Conservation (phyloP, 257 asterid genomes). For the Apocynum venetum region DNA sequence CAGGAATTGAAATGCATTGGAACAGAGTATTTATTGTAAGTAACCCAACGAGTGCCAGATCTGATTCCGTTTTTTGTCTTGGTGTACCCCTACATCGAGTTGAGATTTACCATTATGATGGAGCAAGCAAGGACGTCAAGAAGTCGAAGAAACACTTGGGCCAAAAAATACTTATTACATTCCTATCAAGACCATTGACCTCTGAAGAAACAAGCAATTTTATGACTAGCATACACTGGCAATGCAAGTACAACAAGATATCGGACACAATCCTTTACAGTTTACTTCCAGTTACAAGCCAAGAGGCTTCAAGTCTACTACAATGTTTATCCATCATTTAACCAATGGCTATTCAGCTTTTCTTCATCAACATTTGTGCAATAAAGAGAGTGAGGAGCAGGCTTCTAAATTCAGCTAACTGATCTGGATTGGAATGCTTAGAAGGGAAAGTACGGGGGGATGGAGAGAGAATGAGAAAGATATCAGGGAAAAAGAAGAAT, state of each 20-base stretch:
- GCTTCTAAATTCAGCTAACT: neutral
- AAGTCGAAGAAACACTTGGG: neutral
- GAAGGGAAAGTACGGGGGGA: neutral
- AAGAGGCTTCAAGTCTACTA: conserved; percentile 3
- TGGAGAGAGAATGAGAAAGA: neutral
- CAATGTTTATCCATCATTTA: conserved; percentile 5
- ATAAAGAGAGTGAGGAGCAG: neutral
- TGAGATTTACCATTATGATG: too few species aligned
- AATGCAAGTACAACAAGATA: conserved; percentile 12
- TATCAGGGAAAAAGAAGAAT: neutral
- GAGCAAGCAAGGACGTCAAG: neutral
- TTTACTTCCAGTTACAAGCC: conserved; percentile 9
- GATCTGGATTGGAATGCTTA: conserved; percentile 6
- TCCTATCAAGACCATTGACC: neutral
- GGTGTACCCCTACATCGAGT: too few species aligned
- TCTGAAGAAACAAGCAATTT: neutral
- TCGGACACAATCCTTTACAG: conserved; percentile 27
- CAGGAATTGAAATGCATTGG: too few species aligned
- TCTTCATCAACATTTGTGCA: conserved; percentile 8
- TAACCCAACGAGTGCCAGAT: too few species aligned
- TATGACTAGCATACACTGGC: conserved; percentile 11
- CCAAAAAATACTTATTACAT: neutral
- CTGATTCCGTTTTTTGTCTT: too few species aligned
- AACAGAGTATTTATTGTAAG: too few species aligned
- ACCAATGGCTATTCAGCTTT: conserved; percentile 9